phyloP scores from a whole-genome alignment of 352 stramenopile genomes.

The Blastocystis sp. region DNA sequence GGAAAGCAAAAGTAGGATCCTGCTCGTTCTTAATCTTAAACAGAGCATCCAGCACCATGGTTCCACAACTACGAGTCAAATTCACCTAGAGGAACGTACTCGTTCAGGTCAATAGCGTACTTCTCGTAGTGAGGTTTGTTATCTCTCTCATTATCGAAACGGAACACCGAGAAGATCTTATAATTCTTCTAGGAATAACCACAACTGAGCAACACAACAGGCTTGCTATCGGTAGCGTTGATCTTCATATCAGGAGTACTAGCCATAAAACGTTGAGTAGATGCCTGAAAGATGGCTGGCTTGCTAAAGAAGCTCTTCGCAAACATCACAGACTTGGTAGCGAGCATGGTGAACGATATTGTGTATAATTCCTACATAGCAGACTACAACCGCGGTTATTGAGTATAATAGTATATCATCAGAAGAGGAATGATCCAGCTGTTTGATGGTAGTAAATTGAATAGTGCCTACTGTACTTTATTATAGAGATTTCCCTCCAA shows the following conservation, averaged over 20 bases:
- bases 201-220: background rate
- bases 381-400: background rate
- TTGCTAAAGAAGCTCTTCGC: background rate
- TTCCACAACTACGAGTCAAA: slow-evolving; percentile 76
- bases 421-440: background rate
- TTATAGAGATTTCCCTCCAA: background rate
- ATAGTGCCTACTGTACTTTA: background rate
- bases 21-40: slow-evolving; percentile 99
- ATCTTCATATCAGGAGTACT: background rate
- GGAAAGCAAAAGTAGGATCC: slow-evolving; percentile 94
- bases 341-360: background rate
- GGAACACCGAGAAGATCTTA: slow-evolving; percentile 46
- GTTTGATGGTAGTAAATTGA: background rate
- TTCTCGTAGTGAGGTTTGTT: slow-evolving; percentile 61
- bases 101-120: slow-evolving; percentile 58
- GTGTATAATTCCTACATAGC: background rate
- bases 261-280: background rate
- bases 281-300: background rate
- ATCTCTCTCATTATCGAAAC: slow-evolving; percentile 61
- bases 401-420: background rate
- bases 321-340: background rate
- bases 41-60: slow-evolving; percentile 98
- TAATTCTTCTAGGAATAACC: slow-evolving; percentile 41
- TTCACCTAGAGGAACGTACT: slow-evolving; percentile 64
- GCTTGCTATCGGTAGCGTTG: background rate